These are phyloP conservation scores for Arthrinium phaeospermum DNA, from an alignment of 2,329 filamentous ascomycete genomes.

Conservation along the genomic window DNA sequence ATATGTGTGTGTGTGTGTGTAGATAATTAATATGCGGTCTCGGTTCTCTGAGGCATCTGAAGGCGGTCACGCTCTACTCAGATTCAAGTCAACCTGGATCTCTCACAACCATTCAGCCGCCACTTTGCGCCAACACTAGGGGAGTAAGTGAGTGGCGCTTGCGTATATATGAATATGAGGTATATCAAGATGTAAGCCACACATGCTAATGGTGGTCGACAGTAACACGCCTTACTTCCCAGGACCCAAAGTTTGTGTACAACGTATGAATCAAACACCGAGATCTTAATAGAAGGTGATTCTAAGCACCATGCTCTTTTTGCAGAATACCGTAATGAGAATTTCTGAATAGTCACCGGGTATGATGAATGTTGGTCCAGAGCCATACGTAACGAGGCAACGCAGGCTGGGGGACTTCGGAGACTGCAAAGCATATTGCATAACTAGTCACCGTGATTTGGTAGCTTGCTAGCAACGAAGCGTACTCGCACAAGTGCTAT, in stretches of 20 bases:
- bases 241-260: neutral
- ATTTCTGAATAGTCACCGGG: no score
- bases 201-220: neutral
- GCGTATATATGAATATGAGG: neutral
- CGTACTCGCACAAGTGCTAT: neutral
- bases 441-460: neutral
- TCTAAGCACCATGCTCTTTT: neutral
- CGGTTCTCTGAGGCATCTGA: neutral
- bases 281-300: neutral
- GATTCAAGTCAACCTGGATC: neutral
- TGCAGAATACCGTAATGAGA: neutral
- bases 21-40: neutral
- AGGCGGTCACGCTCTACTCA: neutral
- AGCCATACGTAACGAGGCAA: neutral
- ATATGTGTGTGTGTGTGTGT: no score
- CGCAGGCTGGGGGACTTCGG: neutral
- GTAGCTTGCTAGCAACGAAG: neutral
- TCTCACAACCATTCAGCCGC: neutral
- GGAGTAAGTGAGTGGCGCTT: neutral
- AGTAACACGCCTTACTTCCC: neutral
- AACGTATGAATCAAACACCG: neutral
- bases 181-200: neutral
- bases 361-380: neutral
- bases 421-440: neutral
- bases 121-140: neutral